Evolutionary conservation across 2,329 filamentous ascomycete species (phyloP).

Genomic region (Pseudopyricularia cyperi): DNA sequence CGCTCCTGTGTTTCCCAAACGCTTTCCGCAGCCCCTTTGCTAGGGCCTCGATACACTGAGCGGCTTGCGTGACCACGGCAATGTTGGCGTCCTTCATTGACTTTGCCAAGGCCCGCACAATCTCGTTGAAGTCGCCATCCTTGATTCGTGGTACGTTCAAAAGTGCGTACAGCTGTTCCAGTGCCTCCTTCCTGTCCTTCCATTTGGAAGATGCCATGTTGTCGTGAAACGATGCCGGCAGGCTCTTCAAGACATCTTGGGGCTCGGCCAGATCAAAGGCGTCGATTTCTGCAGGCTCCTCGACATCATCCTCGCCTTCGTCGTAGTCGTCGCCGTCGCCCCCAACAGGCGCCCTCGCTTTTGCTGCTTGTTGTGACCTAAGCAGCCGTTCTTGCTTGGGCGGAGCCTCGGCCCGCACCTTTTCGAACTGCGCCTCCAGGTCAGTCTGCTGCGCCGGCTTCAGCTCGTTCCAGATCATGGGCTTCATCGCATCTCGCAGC

Average conservation of each 20-base stretch:
- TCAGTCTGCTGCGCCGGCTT: conserved; percentile 94
- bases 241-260: conserved; percentile 70
- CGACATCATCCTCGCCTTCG: conserved; percentile 42
- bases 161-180: conserved; percentile 66
- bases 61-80: conserved; percentile 82
- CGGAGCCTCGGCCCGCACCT: conserved; percentile 71
- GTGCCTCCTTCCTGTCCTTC: conserved; percentile 93
- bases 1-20: conserved; percentile 69
- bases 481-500: conserved; percentile 96
- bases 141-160: conserved; percentile 85
- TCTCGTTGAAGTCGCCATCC: conserved; percentile 76
- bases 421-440: conserved; percentile 86
- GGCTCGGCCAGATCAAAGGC: conserved; percentile 73
- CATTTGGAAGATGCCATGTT: conserved; percentile 83
- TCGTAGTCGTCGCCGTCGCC: conserved; percentile 44
- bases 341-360: conserved; percentile 52
- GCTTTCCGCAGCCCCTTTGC: conserved; percentile 70
- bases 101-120: conserved; percentile 76
- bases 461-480: conserved; percentile 89
- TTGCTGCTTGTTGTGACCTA: conserved; percentile 75
- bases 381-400: conserved; percentile 87
- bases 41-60: conserved; percentile 80
- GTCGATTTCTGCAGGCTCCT: conserved; percentile 62
- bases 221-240: conserved; percentile 73
- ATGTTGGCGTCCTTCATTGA: conserved; percentile 99